Conservation (phyloP, 371 early-diverging fungal species). For the Rhizopus delemar region DNA sequence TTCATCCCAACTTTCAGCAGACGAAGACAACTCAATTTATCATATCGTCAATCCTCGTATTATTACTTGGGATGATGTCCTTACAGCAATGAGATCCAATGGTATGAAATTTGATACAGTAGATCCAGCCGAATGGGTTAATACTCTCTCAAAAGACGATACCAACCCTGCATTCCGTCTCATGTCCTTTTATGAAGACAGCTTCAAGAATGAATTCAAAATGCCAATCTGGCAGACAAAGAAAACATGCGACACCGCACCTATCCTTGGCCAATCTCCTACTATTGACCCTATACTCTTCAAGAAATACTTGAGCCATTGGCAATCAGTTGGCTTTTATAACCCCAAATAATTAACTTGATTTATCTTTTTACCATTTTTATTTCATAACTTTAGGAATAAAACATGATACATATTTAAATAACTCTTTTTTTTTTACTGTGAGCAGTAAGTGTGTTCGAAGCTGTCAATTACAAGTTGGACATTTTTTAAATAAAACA, state of each 20-base stretch:
- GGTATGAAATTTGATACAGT: slow-evolving; percentile 36
- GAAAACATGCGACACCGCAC: slow-evolving; percentile 9
- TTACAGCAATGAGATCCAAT: slow-evolving; percentile 21
- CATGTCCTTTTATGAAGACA: slow-evolving; percentile 33
- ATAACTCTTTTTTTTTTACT: no score
- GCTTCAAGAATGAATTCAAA: slow-evolving; percentile 13
- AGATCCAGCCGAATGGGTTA: slow-evolving; percentile 29
- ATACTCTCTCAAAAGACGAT: slow-evolving; percentile 27
- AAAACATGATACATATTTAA: neutral
- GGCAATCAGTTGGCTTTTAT: slow-evolving; percentile 26
- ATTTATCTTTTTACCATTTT: no score
- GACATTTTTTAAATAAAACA: no score
- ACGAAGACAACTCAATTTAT: slow-evolving; percentile 13
- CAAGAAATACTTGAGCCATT: slow-evolving; percentile 18
- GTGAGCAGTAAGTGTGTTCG: no score
- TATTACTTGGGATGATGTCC: slow-evolving; percentile 26
- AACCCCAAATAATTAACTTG: neutral
- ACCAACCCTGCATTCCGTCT: slow-evolving; percentile 38
- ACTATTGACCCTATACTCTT: slow-evolving; percentile 16
- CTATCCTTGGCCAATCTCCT: slow-evolving; percentile 14
- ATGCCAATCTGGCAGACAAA: slow-evolving; percentile 34
- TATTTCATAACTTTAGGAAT: neutral
- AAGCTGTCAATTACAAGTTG: no score
- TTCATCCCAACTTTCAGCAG: slow-evolving; percentile 16
- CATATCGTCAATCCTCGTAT: slow-evolving; percentile 41